Percentiles rank a stretch among this genome's conserved stretches.
phyloP scores from a whole-genome alignment of 257 asterid species.

The Cinchona pubescens region DNA sequence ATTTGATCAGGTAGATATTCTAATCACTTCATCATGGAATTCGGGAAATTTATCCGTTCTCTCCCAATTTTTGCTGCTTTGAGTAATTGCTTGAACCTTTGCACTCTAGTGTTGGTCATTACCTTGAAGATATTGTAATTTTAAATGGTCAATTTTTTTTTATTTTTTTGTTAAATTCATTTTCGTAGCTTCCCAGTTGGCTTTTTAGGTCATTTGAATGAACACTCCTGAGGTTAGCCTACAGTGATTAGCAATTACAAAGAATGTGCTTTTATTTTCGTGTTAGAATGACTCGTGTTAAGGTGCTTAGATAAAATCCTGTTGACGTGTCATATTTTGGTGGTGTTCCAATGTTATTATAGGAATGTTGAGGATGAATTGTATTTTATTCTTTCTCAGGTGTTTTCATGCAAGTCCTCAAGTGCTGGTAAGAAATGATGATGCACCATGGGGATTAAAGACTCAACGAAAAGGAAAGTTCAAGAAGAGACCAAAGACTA shows the following conservation, averaged over 20 bases:
- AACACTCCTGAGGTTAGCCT: background rate
- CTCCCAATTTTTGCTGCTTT: too few relatives aligned
- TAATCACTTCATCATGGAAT: too few relatives aligned
- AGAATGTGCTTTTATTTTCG: background rate
- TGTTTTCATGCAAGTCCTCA: slow-evolving; percentile 64
- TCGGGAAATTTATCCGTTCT: too few relatives aligned
- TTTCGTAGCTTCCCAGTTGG: background rate
- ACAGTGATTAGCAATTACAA: background rate
- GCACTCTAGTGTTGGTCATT: too few relatives aligned
- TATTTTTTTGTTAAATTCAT: too few relatives aligned
- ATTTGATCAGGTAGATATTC: too few relatives aligned
- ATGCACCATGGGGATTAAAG: slow-evolving; percentile 48
- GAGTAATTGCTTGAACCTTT: too few relatives aligned
- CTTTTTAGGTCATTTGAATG: background rate
- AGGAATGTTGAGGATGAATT: background rate
- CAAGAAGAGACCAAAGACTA: slow-evolving; percentile 57
- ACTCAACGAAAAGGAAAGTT: slow-evolving; percentile 61
- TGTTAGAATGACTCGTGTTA: background rate
- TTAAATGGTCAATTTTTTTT: background rate
- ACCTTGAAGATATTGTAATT: background rate
- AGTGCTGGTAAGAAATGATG: slow-evolving; percentile 44
- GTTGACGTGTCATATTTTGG: background rate
- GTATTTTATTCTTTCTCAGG: slow-evolving; percentile 38
- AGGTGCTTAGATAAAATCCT: background rate
- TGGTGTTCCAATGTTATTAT: background rate